Evolutionary conservation across 1,139 yeast species (phyloP), one percentile per base, ranked within the genome.

Genomic region (Magnusiomyces fungicola): DNA sequence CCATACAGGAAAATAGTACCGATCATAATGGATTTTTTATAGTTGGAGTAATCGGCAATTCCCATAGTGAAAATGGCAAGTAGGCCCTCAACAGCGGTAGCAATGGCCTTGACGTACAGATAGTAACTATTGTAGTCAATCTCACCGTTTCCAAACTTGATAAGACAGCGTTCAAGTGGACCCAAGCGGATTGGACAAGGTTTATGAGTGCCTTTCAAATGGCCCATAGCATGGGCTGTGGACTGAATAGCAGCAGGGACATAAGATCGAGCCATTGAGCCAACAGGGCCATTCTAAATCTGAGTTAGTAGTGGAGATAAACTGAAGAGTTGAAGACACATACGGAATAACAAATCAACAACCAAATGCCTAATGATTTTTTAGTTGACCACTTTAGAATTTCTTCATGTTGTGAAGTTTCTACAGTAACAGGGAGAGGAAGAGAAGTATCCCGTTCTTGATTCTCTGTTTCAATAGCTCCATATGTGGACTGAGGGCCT

Each of bases 241-340:
- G 76, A 69, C 55, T 73, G 76, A 36, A 73, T 65, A 0, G 67
- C 65, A 0, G 75, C 76, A 6, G 75, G 73, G 14, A 72, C 72
- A 53, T 72, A 73, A 0, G 74, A 65, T 50, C 74, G 62, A 2
- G 69, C 56, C 75, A 73, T 71, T 1, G 75, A 65, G 2, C 75
- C 66, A n/a, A 68, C 71, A 1, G 76, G 76, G 1, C 76, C 76
- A 2, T 75, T 72, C 48, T 48, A 25, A 23, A 19, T 24, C 19
- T 27, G 25, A 24, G n/a, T 27, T 22, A 29, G 16, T 22, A 12
- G 7, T 16, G 4, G n/a, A 32, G 6, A 32, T 5, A 32, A 32
- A 32, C 3, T 16, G n/a, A 19, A 9, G 16, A 32, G 10, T 5
- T 5, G 39, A 21, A 14, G 10, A 16, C n/a, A 48, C 49, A 30